Base-by-base conservation (phyloP, 1,284 basidiomycete species). In the Irpex rosettiformis region DNA sequence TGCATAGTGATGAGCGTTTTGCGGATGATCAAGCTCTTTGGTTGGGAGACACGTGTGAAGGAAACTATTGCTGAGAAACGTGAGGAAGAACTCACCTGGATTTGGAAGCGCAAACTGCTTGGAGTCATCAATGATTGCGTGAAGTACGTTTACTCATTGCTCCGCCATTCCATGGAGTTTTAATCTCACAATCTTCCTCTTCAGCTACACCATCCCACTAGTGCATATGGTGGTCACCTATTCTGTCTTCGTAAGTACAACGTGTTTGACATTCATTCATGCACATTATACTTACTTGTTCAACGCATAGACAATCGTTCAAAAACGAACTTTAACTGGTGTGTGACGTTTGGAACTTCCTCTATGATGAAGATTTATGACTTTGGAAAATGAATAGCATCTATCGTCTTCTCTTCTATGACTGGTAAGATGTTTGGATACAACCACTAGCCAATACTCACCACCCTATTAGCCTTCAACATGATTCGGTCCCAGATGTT, bases 161-260 rank as follows among this genome's bases (percentile, higher is more conserved):
- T 24, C 8, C 11, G 13, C 21, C 43, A 47, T 10, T 10, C 43
- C 22, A 27, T 3, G 25, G 6, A 47, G 24, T 25, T 54, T 25
- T 40, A 13, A n/a, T n/a, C 6, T n/a, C 5, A 30, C 8, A 8
- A 22, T 24, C 24, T 49, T 57, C 62, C 22, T 21, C 30, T 58
- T 56, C n/a, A 86, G 85, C 69, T 81, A 78, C 62, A 58, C 84
- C 29, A 82, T 91, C 42, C 88, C 90, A 0, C 73, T 89, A 1
- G 65, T 85, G 37, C 86, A 84, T 3, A 92, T 91, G 82, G 70
- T 86, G 29, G 79, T 80, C n/a, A 89, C 89, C 0, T 92, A 85
- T 66, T 79, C 81, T 4, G 80, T 83, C 43, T 89, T 82, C 65
- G 74, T 75, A 61, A 58, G 73, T 33, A 11, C 27, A 16, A 6